Evolutionary conservation across 1,139 yeast species (phyloP).

Genomic region (Yamadazyma dendronema): DNA sequence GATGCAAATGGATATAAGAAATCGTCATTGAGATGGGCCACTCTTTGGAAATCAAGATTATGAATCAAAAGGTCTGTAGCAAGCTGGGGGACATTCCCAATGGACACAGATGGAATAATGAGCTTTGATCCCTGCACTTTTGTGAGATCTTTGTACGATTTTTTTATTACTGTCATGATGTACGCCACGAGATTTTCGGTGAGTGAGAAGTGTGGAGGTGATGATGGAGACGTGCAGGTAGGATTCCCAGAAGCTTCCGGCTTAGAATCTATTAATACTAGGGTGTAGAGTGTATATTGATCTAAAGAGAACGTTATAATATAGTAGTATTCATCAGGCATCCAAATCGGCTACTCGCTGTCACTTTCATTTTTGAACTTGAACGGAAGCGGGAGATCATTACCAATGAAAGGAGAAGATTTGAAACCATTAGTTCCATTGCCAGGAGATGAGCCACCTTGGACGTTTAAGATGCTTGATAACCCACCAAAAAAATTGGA

Average conservation of each 20-base stretch:
- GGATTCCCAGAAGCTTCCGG: no score
- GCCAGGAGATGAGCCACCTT: constrained; percentile 5
- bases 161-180: constrained; percentile 2
- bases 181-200: constrained; percentile 4
- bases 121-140: constrained; percentile 28
- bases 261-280: no score
- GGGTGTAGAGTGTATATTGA: no score
- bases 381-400: constrained; percentile 8
- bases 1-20: constrained; percentile 82
- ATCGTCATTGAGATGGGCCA: constrained; percentile 56
- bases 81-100: constrained; percentile 89
- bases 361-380: constrained; percentile 13
- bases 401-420: constrained; percentile 8
- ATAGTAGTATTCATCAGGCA: background rate
- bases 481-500: constrained; percentile 8
- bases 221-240: no score
- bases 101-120: constrained; percentile 74
- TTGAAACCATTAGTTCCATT: constrained; percentile 2
- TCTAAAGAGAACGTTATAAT: no score
- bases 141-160: constrained; percentile 1
- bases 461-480: constrained; percentile 6
- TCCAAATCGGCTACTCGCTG: constrained; percentile 6
- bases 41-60: constrained; percentile 50
- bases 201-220: no score
- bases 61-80: constrained; percentile 72